Conservation (phyloP, 2,329 filamentous ascomycete species). For the Fusarium sp. region DNA sequence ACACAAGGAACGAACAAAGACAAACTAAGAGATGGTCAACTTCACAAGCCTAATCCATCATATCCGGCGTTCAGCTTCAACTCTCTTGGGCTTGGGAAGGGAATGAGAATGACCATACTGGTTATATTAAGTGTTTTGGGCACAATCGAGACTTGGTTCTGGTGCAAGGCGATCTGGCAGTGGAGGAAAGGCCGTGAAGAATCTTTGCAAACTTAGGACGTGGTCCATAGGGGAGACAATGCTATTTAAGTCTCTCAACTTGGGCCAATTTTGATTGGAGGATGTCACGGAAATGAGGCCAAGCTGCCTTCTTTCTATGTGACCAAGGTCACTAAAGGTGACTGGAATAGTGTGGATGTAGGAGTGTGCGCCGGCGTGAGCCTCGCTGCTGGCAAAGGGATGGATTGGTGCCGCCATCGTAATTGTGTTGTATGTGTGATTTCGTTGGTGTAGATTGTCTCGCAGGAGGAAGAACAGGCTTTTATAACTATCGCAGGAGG, state of each 20-base stretch:
- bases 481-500: too few relatives aligned
- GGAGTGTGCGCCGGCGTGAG: too few relatives aligned
- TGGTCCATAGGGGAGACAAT: too few relatives aligned
- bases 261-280: not conserved
- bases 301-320: too few relatives aligned
- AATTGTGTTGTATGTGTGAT: too few relatives aligned
- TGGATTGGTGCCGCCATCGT: too few relatives aligned
- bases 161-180: constrained; percentile 50
- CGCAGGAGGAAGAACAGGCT: too few relatives aligned
- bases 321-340: too few relatives aligned
- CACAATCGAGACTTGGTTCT: constrained; percentile 55
- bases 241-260: not conserved
- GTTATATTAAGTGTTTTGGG: constrained; percentile 51
- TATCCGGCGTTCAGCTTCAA: constrained; percentile 49
- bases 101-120: constrained; percentile 48
- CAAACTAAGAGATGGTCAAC: not conserved
- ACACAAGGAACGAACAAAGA: not conserved
- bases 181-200: constrained; percentile 46
- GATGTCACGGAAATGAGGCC: too few relatives aligned
- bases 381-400: too few relatives aligned
- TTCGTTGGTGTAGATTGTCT: too few relatives aligned
- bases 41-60: constrained; percentile 15
- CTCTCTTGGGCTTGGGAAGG: constrained; percentile 50
- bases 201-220: not conserved
- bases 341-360: too few relatives aligned